Evolutionary conservation across 148 eudicot genomes (phyloP), one percentile per base, ranked within the genome.

Genomic region (Silene conica): DNA sequence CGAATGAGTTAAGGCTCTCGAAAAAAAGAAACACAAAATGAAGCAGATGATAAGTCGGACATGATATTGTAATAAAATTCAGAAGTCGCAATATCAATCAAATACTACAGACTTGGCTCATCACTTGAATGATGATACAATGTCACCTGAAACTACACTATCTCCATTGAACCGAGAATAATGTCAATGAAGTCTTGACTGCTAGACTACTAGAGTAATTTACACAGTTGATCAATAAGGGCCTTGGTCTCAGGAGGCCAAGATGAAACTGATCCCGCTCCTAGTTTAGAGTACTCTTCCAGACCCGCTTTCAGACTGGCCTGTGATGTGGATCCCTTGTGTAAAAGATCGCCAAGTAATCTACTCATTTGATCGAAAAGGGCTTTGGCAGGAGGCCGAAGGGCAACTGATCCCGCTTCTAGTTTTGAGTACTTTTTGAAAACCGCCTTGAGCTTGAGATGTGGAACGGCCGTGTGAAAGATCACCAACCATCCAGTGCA

Each of bases 371-470:
- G 69, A 54, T 50, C 83, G 79, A 78, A 78, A 57, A 78, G 82
- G 77, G 26, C 67, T 75, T 78, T 81, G 79, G 86, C 86, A 12
- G 86, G 84, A 58, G 50, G 55, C 13, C 77, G 72, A 46, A 83
- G 86, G 66, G 86, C 81, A 5, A 81, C 86, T 0, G 78, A 64
- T 21, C 83, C 82, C 6, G 70, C 63, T 18, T 83, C 86, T 5
- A 84, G 78, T 59, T 78, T 83, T 54, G 86, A 83, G 20, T 71
- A 83, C 73, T 83, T 83, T 74, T 80, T 83, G 74, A 80, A 80
- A 48, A 83, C 83, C 18, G 82, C 86, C 67, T 67, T 78, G 13
- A 78, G 79, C 60, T 73, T 80, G 73, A 63, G 69, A 19, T 78
- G 83, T 22, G 81, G 83, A 31, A n/a, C n/a, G n/a, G n/a, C 34